Evolutionary conservation across 805 yeast genomes (phyloP).

Genomic region (Starmerella sp.): DNA sequence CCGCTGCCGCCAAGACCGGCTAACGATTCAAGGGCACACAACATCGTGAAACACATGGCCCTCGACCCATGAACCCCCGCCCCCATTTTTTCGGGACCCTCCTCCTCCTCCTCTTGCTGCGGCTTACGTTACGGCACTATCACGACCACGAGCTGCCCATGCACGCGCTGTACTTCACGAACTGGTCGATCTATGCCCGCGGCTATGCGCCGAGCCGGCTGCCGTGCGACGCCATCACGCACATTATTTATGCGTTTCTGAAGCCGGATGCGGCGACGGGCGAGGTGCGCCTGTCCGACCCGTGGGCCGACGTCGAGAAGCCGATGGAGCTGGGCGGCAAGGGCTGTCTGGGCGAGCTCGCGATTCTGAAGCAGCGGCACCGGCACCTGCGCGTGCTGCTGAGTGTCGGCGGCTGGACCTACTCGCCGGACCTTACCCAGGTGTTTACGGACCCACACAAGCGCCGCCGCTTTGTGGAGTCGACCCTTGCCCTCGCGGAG

Average conservation of each 20-base stretch:
- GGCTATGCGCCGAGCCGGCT: conserved; percentile 51
- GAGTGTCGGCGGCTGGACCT: conserved; percentile 80
- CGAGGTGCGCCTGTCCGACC: conserved; percentile 43
- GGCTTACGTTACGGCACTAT: not conserved
- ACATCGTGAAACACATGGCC: not conserved
- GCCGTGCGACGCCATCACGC: conserved; percentile 46
- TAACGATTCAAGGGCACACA: not conserved
- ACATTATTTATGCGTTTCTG: conserved; percentile 70
- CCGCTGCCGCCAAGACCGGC: too few species aligned
- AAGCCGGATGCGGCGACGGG: conserved; percentile 47
- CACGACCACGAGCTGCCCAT: not conserved
- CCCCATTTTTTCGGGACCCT: not conserved
- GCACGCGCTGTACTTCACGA: conserved; percentile 24
- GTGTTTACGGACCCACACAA: conserved; percentile 32
- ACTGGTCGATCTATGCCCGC: conserved; percentile 59
- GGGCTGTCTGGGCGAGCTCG: conserved; percentile 45
- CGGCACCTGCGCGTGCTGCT: conserved; percentile 42
- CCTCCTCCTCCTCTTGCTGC: not conserved
- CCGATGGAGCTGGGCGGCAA: conserved; percentile 23
- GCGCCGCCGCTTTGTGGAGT: conserved; percentile 38
- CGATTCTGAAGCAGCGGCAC: conserved; percentile 31
- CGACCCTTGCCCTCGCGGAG: conserved; percentile 39
- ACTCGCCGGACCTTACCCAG: conserved; percentile 38
- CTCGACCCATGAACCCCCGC: not conserved
- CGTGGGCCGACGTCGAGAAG: conserved; percentile 48